These are phyloP conservation scores for Amanita molliuscula DNA, from an alignment of 768 basidiomycete species.

Conservation along the genomic window DNA sequence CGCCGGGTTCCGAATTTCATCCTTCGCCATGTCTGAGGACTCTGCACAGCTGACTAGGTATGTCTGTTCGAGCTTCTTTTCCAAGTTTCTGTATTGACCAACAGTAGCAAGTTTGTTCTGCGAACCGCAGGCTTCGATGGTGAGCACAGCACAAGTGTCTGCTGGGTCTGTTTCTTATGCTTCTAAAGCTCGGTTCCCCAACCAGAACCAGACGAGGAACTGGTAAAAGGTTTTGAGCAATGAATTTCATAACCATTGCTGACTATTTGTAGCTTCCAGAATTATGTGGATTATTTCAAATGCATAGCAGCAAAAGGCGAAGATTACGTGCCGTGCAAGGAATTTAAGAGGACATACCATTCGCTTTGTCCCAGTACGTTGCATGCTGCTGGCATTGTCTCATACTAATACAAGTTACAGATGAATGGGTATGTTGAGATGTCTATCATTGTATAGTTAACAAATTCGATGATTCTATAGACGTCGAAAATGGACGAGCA, in stretches of 20 bases:
- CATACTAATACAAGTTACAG: conserved; percentile 25
- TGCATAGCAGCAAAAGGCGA: conserved; percentile 96
- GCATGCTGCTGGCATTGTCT: conserved; percentile 1
- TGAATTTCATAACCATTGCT: not conserved
- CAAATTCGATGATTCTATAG: conserved; percentile 26
- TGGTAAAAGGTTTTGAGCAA: conserved; percentile 47
- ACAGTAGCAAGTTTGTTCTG: conserved; percentile 69
- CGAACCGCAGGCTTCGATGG: conserved; percentile 96
- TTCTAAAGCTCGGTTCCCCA: conserved; percentile 71
- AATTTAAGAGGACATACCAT: conserved; percentile 93
- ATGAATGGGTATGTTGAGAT: conserved; percentile 72
- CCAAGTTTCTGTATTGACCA: conserved; percentile 9
- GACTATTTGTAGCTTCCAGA: conserved; percentile 59
- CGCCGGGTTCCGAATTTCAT: conserved; percentile 28
- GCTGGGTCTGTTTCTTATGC: not conserved
- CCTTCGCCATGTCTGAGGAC: conserved; percentile 48
- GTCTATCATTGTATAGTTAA: conserved; percentile 2
- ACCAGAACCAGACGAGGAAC: conserved; percentile 92
- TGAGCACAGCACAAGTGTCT: conserved; percentile 13
- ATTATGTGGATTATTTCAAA: conserved; percentile 98
- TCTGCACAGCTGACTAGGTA: conserved; percentile 44
- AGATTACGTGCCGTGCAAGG: conserved; percentile 97
- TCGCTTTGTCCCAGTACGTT: conserved; percentile 87
- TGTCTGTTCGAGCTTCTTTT: not conserved
- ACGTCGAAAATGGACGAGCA: conserved; percentile 90